Evolutionary conservation across 1,284 basidiomycete genomes (phyloP), one percentile per base, ranked within the genome.

Genomic region (Schizophyllum amplum): DNA sequence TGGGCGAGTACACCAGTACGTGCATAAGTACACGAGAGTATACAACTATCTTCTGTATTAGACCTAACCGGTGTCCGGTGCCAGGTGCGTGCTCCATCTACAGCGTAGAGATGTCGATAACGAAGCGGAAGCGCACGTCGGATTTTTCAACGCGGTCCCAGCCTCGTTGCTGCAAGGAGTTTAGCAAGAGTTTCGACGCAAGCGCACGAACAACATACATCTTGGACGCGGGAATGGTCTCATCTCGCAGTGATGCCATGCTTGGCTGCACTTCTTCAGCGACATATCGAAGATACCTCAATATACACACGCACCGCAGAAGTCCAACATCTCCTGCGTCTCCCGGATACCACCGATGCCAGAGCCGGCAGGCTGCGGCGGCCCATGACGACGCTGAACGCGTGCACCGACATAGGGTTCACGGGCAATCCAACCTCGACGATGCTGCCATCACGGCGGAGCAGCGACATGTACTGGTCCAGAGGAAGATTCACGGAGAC

Each of bases 271-370:
- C 3, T 3, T 2, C 33, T 9, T 42, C 3, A 42, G 33, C 33
- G 17, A 42, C 13, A 9, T 3, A n/a, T 9, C 11, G 17, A 4
- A 42, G 4, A 3, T 3, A 42, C 7, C 33, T 42, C 7, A 42
- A 42, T 42, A 9, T 3, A 9, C 13, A 42, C 3, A 42, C 33
- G 17, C 17, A 27, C 47, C 56, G 47, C 56, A 57, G 17, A 57
- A 51, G 26, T 57, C 53, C 25, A 57, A 9, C 56, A 57, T 57
- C 48, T 57, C 53, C 56, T 57, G 56, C 3, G 56, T 57, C 42
- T 57, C 56, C 27, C 47, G 26, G 21, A 57, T 54, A 5, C 56
- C 56, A 54, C 56, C 56, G 27, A 57, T 57, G 24, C 26, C 47
- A 5, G 52, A 54, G 17, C 56, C 56, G 7, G 46, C 7, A 57